Percentiles rank a stretch among this genome's conserved stretches.
Evolutionary conservation across 108 stramenopile species (phyloP).

Genomic region (Mediolabrus comicus): DNA sequence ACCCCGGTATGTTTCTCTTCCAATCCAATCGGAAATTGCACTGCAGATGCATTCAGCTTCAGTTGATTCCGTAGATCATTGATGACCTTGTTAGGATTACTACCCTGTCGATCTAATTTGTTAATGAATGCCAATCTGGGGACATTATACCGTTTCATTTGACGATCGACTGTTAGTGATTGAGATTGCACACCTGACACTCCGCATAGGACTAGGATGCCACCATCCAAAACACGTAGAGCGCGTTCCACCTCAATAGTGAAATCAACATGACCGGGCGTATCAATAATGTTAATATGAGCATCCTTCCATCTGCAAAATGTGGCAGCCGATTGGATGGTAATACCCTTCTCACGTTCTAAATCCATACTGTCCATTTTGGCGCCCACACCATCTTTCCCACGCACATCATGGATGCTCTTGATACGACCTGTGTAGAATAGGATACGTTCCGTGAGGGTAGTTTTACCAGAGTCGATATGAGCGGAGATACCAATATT

Average conservation of each 20-base stretch:
- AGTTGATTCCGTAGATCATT: slow-evolving; percentile 81
- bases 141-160: slow-evolving; percentile 99
- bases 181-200: slow-evolving; percentile 99
- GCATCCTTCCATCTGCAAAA: slow-evolving; percentile 95
- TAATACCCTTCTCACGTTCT: slow-evolving; percentile 98
- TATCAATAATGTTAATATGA: slow-evolving; percentile 99
- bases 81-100: slow-evolving; percentile 93
- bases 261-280: slow-evolving; percentile 97
- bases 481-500: slow-evolving; percentile 99
- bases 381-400: slow-evolving; percentile 98
- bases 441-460: slow-evolving; percentile 98
- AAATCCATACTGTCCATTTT: slow-evolving; percentile 99
- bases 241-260: slow-evolving; percentile 99
- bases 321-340: slow-evolving; percentile 99
- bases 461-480: slow-evolving; percentile 99
- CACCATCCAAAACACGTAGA: slow-evolving; percentile 98
- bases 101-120: slow-evolving; percentile 97
- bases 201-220: slow-evolving; percentile 94
- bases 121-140: slow-evolving; percentile 99
- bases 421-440: slow-evolving; percentile 99
- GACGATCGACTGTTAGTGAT: slow-evolving; percentile 97
- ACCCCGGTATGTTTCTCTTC: slow-evolving; percentile 92
- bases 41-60: slow-evolving; percentile 93
- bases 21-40: slow-evolving; percentile 97
- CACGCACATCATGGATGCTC: slow-evolving; percentile 97